Base-by-base conservation (phyloP, 305 asterid genomes). In the Fraxinus sp. region DNA sequence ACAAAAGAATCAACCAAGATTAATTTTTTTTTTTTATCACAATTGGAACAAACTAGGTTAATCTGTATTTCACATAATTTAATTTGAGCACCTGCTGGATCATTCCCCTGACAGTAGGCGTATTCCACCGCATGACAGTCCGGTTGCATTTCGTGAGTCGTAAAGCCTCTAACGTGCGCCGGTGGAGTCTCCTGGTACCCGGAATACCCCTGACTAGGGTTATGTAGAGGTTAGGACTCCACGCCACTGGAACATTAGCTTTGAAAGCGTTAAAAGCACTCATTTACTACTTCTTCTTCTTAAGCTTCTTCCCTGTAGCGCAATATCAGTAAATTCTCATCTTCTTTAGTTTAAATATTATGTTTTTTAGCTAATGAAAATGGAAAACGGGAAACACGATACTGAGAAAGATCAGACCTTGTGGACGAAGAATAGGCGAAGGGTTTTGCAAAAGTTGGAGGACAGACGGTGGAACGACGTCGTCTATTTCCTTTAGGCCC, bases 191-290 rank as follows among this genome's bases (percentile, higher is more conserved):
- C 91, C 98, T 83, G 28, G 99, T 96, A 1, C 99, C 99, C 9
- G 99, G 99, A 33, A 92, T 93, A 11, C 99, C 99, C 86, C 99
- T 96, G 76, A 96, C 99, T 80, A 94, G 94, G 20, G 99, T 96
- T 64, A 96, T 86, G 86, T 94, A 93, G 14, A 96, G 90, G 85
- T 92, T 91, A 32, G 92, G 91, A 88, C 99, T 96, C 99, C 99
- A 96, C 36, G 94, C 94, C 13, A 96, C 87, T 2, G 98, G 95
- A 81, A 89, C 91, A 78, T 89, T 90, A 11, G 99, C 91, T 91
- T 91, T 94, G 39, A 92, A 96, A 55, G 94, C 95, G 16, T 90
- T 93, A 91, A 87, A 96, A 76, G 97, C 98, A 82, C 97, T 96
- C 98, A 94, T 94, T 76, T 85, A 79, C 84, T 78, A 46, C 35